Base-by-base conservation (phyloP, 1,284 basidiomycete species). In the Ganoderma lucidum region DNA sequence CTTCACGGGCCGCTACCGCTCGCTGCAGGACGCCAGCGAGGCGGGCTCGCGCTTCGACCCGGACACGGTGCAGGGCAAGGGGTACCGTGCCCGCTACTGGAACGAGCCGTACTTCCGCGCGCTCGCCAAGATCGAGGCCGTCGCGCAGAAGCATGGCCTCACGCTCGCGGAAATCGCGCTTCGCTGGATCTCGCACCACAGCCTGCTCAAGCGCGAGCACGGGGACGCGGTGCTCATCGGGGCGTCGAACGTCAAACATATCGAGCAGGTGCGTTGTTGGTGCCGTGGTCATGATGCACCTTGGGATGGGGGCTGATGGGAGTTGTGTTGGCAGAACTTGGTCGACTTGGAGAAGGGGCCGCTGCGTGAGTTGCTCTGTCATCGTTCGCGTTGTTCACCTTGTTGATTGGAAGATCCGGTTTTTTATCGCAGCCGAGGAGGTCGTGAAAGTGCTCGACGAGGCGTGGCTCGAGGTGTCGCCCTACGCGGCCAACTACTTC, bases 111-210 rank as follows among this genome's bases (percentile, higher is more conserved):
- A 86, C 76, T 88, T 87, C 75, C 77, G 81, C 44, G 86, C 86
- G 6, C 74, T 87, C 51, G 78, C 78, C 0, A 59, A 76, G 19
- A 80, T 87, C 64, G 78, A 81, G 17, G 76, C 73, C 10, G 81
- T 82, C 32, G 82, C 83, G 2, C 77, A 83, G 45, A 79, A 78
- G 58, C 79, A 86, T 68, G 78, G 79, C 19, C 73, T 88, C 30
- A 85, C 85, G 1, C 73, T 86, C 69, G 80, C 81, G 1, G 87
- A 88, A 74, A 77, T 86, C 55, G 86, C 87, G 1, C 79, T 88
- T n/a, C 83, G 87, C 44, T 88, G 87, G 87, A 75, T 88, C 60
- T 83, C 83, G n/a, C 84, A 88, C 71, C 87, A 88, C 74, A 86
- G 85, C 67, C 65, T 81, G 30, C 73, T 88, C 76, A 84, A 81